Evolutionary conservation across 306 rosid species (phyloP), one percentile per base, ranked within the genome.

Genomic region (Prunus padus): DNA sequence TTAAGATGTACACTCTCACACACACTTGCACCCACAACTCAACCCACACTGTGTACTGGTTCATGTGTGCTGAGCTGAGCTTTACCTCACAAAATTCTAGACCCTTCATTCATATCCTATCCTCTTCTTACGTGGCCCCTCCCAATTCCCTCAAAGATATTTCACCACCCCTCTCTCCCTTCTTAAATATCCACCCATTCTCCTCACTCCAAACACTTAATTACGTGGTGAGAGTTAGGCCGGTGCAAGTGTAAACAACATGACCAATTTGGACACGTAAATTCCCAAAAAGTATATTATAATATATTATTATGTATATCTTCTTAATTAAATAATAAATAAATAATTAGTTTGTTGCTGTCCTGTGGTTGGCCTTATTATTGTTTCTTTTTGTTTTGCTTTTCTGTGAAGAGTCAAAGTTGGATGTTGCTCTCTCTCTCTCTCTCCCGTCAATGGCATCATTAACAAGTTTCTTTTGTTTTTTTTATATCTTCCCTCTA

Each of bases 71-170:
- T 86, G 31, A 22, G 62, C 26, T 55, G 0, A 3, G 18, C 11
- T 64, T 30, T 46, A 9, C 19, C 11, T 22, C 56, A 44, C 40
- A 15, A 56, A 25, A 61, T 85, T 85, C 67, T 66, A 51, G 76
- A 45, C 81, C 87, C 77, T 26, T 26, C 28, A 26, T 75, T 80
- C 89, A 63, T 51, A 65, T 68, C 77, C 83, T 80, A 86, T 86
- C 87, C 51, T 47, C 68, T 75, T 44, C 69, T 49, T 83, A 83
- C 84, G 84, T 75, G 80, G 71, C 76, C 37, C 12, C 30, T 26
- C 2, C 31, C 30, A 30, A 9, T 28, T 37, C 19, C 28, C 28
- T 26, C 16, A 9, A 25, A 8, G 73, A 82, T 80, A 82, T 52
- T 73, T 78, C 59, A 31, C 19, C 59, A 26, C 46, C 67, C 44